phyloP scores from a whole-genome alignment of 768 basidiomycete genomes.

The Lentinula detonsa region DNA sequence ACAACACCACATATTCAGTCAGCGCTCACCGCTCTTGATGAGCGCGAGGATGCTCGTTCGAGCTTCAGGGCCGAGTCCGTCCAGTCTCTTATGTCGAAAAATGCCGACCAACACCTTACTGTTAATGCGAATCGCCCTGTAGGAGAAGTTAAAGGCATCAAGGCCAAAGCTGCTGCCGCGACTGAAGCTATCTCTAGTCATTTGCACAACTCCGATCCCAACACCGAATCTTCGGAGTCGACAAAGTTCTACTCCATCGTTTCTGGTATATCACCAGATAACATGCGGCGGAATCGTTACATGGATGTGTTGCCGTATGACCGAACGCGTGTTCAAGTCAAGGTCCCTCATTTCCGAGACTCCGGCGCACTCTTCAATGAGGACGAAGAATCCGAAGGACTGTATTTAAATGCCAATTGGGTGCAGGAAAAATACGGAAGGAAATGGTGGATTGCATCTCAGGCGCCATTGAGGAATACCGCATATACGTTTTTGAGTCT shows the following conservation, averaged over 20 bases:
- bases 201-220: neutral
- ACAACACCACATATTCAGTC: neutral
- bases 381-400: slow-evolving; percentile 13
- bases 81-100: neutral
- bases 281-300: slow-evolving; percentile 61
- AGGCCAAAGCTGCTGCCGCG: neutral
- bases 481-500: slow-evolving; percentile 73
- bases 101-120: neutral
- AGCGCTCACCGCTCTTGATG: neutral
- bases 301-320: slow-evolving; percentile 74
- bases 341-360: slow-evolving; percentile 10
- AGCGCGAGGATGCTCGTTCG: neutral
- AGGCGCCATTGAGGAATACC: slow-evolving; percentile 70
- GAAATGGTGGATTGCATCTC: slow-evolving; percentile 82
- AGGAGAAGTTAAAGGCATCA: neutral
- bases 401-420: slow-evolving; percentile 83
- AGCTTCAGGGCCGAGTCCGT: neutral
- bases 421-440: slow-evolving; percentile 67
- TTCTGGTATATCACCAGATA: slow-evolving; percentile 11
- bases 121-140: neutral
- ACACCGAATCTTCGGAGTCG: neutral
- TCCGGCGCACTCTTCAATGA: neutral
- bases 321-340: slow-evolving; percentile 64
- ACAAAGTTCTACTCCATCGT: neutral
- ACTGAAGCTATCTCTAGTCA: neutral